phyloP scores from a whole-genome alignment of 805 yeast species.

The Kodamaea kakaduensis region DNA sequence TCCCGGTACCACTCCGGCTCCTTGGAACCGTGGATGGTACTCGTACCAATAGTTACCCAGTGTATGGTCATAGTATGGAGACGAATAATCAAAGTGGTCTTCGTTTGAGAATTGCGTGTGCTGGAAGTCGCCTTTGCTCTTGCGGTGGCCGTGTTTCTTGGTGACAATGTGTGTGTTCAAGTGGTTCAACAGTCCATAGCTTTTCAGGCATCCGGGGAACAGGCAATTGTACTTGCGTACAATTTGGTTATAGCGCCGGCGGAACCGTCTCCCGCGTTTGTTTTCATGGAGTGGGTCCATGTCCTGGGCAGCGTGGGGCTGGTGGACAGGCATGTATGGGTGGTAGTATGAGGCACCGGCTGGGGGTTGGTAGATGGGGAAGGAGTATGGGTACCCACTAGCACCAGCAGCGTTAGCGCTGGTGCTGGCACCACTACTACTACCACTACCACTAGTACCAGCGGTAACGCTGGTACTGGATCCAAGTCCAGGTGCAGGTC shows the following conservation, averaged over 20 bases:
- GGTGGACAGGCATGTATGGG: conserved; percentile 5
- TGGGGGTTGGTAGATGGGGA: conserved; percentile 3
- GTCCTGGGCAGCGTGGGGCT: conserved; percentile 8
- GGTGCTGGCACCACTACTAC: background rate
- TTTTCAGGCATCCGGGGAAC: conserved; percentile 37
- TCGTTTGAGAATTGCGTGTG: conserved; percentile 13
- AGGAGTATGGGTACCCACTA: background rate
- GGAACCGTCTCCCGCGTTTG: conserved; percentile 31
- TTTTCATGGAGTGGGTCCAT: conserved; percentile 17
- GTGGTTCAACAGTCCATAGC: conserved; percentile 42
- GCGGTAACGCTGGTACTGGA: conserved; percentile 1
- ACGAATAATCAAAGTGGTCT: conserved; percentile 6
- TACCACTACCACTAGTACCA: no score
- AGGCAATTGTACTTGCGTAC: conserved; percentile 30
- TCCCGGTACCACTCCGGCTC: conserved; percentile 1
- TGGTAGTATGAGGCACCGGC: background rate
- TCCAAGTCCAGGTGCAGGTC: background rate
- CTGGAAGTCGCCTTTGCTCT: conserved; percentile 39
- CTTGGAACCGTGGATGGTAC: conserved; percentile 10
- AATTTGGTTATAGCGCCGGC: conserved; percentile 36
- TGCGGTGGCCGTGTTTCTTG: conserved; percentile 42
- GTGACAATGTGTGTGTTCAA: conserved; percentile 43
- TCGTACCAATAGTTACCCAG: conserved; percentile 16
- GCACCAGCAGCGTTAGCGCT: background rate
- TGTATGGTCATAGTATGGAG: conserved; percentile 11